A percentile compares a stretch with the other conserved stretches of the same genome.
Conservation (phyloP, 306 rosid genomes). For the Albizia julibrissin region DNA sequence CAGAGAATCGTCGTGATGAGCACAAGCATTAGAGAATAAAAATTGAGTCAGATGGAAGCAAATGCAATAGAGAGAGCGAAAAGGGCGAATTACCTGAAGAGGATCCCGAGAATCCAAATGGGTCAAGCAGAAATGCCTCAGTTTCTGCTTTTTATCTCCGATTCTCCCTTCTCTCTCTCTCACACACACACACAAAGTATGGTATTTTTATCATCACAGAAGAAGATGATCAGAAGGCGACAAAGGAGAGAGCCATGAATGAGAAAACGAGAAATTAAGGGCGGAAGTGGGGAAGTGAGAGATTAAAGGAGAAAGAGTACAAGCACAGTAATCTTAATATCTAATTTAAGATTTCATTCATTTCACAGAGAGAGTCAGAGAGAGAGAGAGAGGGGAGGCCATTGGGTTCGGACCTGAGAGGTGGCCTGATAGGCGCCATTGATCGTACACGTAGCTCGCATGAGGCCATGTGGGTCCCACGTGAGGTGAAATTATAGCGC, state of each 20-base stretch:
- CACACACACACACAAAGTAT: not conserved
- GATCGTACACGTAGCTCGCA: conserved; percentile 42
- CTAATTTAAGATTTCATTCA: conserved; percentile 24
- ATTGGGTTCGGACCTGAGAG: not conserved
- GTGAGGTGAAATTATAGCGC: not conserved
- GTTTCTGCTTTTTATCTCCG: not conserved
- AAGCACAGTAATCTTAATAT: conserved; percentile 24
- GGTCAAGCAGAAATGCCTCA: not conserved
- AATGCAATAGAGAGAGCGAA: not conserved
- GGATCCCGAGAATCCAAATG: conserved; percentile 27
- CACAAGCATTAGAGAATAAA: not conserved
- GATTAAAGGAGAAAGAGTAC: conserved; percentile 18
- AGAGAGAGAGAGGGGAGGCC: not conserved
- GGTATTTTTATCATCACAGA: not conserved
- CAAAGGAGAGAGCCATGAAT: conserved; percentile 14
- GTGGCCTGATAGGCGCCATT: conserved; percentile 18
- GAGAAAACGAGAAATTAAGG: not conserved
- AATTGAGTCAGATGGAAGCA: conserved; percentile 1
- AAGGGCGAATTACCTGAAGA: conserved; percentile 29
- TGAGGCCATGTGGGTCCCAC: conserved; percentile 37
- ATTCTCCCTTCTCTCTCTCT: not conserved
- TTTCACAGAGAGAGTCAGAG: not conserved
- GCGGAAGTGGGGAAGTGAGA: conserved; percentile 2
- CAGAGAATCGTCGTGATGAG: not conserved
- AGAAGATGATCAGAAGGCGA: conserved; percentile 25